Evolutionary conservation across 805 yeast genomes (phyloP).

Genomic region (Naumovozyma castellii): DNA sequence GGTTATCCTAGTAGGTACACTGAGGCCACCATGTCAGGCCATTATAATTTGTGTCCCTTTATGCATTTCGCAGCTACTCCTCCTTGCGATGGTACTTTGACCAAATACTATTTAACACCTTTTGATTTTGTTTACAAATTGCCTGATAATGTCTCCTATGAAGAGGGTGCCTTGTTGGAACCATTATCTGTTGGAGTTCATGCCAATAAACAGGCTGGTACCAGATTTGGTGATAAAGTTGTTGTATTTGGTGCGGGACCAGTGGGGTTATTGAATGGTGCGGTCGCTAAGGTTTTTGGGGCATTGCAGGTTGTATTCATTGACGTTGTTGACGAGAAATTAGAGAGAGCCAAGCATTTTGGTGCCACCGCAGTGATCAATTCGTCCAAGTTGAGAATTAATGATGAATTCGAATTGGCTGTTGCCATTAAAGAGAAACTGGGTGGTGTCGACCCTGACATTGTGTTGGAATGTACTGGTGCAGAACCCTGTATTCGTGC

Average conservation of each 20-base stretch:
- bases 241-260: constrained; percentile 87
- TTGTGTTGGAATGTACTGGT: constrained; percentile 82
- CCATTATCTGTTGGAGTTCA: constrained; percentile 85
- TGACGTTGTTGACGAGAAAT: constrained; percentile 60
- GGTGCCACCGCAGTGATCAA: constrained; percentile 59
- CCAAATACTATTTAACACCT: constrained; percentile 63
- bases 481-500: constrained; percentile 65
- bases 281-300: constrained; percentile 66
- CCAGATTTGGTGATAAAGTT: constrained; percentile 57
- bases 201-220: constrained; percentile 53
- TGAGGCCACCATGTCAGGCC: constrained; percentile 67
- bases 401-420: constrained; percentile 25
- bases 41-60: constrained; percentile 74
- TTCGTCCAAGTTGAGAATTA: constrained; percentile 29
- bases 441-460: constrained; percentile 35
- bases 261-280: constrained; percentile 68
- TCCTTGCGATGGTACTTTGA: constrained; percentile 72
- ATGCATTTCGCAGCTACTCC: constrained; percentile 92
- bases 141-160: constrained; percentile 69
- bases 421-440: constrained; percentile 25
- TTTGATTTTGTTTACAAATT: constrained; percentile 76
- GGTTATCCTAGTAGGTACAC: constrained; percentile 76
- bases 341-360: constrained; percentile 54
- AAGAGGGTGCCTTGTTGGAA: constrained; percentile 82
- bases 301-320: constrained; percentile 60